phyloP scores from a whole-genome alignment of 2,329 filamentous ascomycete genomes.

The Calonectria hawksworthii region DNA sequence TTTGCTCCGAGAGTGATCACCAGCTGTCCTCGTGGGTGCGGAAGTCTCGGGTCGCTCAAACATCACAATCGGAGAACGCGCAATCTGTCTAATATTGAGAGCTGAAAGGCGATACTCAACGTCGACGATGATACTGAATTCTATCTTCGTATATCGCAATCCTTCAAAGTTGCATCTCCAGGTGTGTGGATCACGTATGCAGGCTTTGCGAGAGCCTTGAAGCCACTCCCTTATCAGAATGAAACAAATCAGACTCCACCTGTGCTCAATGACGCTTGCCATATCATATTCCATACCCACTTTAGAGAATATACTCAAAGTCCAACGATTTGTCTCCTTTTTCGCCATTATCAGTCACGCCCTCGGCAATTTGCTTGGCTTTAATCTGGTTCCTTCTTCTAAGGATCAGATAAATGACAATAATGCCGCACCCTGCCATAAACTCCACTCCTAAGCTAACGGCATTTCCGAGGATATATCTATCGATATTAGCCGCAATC shows the following conservation, averaged over 20 bases:
- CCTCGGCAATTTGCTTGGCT: not conserved
- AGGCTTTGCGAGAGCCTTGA: not conserved
- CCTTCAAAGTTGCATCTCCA: no score
- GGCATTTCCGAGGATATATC: conserved; percentile 16
- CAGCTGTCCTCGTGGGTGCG: not conserved
- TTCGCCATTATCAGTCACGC: conserved; percentile 3
- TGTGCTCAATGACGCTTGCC: not conserved
- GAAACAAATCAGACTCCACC: not conserved
- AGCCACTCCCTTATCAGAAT: not conserved
- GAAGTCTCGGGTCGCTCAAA: not conserved
- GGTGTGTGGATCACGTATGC: no score
- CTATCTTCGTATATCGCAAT: no score
- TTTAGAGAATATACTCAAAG: conserved; percentile 17
- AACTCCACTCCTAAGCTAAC: not conserved
- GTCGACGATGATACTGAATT: no score
- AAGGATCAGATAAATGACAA: conserved; percentile 14
- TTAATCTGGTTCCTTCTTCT: conserved; percentile 10
- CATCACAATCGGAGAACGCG: not conserved
- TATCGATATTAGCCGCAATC: not conserved
- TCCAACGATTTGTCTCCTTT: conserved; percentile 8
- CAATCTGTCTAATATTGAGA: not conserved
- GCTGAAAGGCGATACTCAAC: no score
- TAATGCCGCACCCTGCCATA: not conserved
- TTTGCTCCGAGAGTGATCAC: not conserved
- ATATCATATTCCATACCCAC: not conserved